These are phyloP conservation scores for Clavispora carvajalis DNA, from an alignment of 805 yeast species.

Conservation along the genomic window DNA sequence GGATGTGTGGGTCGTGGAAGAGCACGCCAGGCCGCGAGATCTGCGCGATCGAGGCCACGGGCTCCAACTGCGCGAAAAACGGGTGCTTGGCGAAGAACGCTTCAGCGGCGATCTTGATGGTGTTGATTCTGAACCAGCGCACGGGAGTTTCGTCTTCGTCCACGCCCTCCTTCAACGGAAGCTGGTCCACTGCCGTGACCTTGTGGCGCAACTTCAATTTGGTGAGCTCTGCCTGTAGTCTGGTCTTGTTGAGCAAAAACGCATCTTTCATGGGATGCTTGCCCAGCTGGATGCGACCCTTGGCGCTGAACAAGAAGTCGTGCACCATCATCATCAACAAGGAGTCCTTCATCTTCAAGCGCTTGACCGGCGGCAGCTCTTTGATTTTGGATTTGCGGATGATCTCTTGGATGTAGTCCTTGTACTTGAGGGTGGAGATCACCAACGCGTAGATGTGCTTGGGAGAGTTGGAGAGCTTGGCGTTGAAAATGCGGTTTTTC, in stretches of 20 bases:
- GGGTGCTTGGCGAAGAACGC: constrained; percentile 32
- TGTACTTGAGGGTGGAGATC: constrained; percentile 68
- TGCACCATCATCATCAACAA: constrained; percentile 67
- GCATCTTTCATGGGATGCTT: constrained; percentile 83
- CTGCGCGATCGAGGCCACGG: constrained; percentile 42
- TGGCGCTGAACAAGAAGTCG: constrained; percentile 69
- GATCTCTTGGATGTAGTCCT: constrained; percentile 55
- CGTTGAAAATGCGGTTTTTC: constrained; percentile 36
- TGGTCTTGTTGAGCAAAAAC: constrained; percentile 68
- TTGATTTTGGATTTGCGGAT: constrained; percentile 66
- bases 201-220: constrained; percentile 71
- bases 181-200: constrained; percentile 49
- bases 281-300: constrained; percentile 83
- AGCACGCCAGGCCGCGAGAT: constrained; percentile 48
- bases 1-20: constrained; percentile 69
- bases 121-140: constrained; percentile 76
- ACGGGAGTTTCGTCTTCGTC: constrained; percentile 66
- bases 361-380: constrained; percentile 36
- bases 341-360: constrained; percentile 42
- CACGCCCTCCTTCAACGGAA: constrained; percentile 34
- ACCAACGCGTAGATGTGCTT: constrained; percentile 85
- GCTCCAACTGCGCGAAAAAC: constrained; percentile 38
- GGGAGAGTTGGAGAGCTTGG: constrained; percentile 48
- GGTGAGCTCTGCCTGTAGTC: constrained; percentile 77
- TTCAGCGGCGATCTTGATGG: constrained; percentile 44